phyloP scores from a whole-genome alignment of 495 filamentous ascomycete species.

The Lepraria neglecta region DNA sequence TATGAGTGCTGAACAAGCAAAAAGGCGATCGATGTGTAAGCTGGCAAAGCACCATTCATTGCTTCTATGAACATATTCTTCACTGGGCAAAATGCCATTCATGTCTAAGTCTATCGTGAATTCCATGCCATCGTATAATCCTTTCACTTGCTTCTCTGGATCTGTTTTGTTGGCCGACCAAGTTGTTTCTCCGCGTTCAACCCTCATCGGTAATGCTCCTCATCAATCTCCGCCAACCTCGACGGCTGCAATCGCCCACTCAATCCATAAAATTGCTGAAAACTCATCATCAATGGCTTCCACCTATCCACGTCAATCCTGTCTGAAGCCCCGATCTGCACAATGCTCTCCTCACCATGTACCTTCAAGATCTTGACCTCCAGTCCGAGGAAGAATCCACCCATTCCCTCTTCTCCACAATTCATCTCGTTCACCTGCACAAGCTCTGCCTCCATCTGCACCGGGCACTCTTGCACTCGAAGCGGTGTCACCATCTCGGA shows the following conservation, averaged over 20 bases:
- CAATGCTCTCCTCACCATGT: slow-evolving; percentile 17
- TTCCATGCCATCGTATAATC: no score
- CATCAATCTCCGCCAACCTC: neutral
- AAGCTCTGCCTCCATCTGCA: slow-evolving; percentile 35
- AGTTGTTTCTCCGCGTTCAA: no score
- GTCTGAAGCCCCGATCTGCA: neutral
- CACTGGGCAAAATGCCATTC: no score
- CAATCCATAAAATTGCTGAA: slow-evolving; percentile 6
- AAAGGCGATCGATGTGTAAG: no score
- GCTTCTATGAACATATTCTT: no score
- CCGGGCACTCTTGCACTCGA: neutral
- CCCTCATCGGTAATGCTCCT: neutral
- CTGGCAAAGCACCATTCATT: no score
- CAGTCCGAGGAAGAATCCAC: slow-evolving; percentile 28
- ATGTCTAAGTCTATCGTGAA: no score
- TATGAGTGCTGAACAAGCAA: no score
- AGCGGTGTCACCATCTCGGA: slow-evolving; percentile 19
- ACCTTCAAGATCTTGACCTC: slow-evolving; percentile 33
- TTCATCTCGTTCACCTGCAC: slow-evolving; percentile 31
- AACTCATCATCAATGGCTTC: slow-evolving; percentile 1
- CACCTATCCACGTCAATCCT: neutral
- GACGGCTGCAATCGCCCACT: neutral
- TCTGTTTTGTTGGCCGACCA: no score
- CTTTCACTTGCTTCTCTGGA: no score
- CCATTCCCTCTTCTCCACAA: slow-evolving; percentile 27